phyloP scores from a whole-genome alignment of 192 early-diverging fungal species.

The Podila horticola region DNA sequence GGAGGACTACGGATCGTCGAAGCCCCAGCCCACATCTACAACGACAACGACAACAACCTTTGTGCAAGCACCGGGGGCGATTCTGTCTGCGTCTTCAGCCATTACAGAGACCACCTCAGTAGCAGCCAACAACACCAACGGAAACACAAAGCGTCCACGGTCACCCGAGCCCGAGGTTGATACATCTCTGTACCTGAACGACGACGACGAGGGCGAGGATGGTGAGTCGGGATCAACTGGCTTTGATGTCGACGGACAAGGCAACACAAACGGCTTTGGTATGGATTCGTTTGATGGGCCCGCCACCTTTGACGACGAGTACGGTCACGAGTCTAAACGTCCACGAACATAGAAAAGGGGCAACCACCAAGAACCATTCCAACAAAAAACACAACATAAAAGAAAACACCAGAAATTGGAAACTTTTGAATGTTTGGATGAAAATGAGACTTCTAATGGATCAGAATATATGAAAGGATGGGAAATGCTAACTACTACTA shows the following conservation, averaged over 20 bases:
- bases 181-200: slow-evolving; percentile 25
- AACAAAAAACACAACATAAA: background rate
- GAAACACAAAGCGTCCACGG: slow-evolving; percentile 43
- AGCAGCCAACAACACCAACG: slow-evolving; percentile 19
- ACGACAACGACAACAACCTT: background rate
- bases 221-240: slow-evolving; percentile 5
- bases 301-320: slow-evolving; percentile 46
- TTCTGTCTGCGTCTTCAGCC: background rate
- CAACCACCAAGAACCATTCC: background rate
- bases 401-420: background rate
- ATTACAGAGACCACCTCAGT: background rate
- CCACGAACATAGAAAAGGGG: slow-evolving; percentile 20
- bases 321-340: slow-evolving; percentile 31
- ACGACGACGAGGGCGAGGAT: background rate
- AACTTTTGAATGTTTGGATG: background rate
- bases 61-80: background rate
- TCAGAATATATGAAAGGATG: background rate
- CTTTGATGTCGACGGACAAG: slow-evolving; percentile 40
- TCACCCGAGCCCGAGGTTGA: slow-evolving; percentile 13
- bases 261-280: slow-evolving; percentile 32
- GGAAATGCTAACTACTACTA: background rate
- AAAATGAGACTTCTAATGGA: background rate
- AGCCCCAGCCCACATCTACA: background rate
- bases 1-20: slow-evolving; percentile 31
- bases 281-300: slow-evolving; percentile 50